phyloP scores from a whole-genome alignment of 108 stramenopile genomes.

The Schizochytrium sp. region DNA sequence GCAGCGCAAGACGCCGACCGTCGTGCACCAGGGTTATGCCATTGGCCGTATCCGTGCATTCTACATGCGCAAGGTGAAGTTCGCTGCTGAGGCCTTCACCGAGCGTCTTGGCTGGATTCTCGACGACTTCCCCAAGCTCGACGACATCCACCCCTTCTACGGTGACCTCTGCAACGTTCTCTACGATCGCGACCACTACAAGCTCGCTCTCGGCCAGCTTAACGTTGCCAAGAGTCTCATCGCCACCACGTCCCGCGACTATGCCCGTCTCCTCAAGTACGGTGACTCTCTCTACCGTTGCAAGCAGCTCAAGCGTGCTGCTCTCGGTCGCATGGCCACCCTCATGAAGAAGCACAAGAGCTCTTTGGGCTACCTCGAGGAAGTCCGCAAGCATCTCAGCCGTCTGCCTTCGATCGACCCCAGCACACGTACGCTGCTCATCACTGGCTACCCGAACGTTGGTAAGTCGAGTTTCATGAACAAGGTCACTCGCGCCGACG shows the following conservation, averaged over 20 bases:
- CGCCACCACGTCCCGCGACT: slow-evolving; percentile 90
- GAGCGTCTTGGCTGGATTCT: slow-evolving; percentile 91
- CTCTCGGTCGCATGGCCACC: slow-evolving; percentile 98
- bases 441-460: slow-evolving; percentile 98
- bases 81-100: slow-evolving; percentile 95
- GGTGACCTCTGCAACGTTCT: slow-evolving; percentile 98
- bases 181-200: slow-evolving; percentile 99
- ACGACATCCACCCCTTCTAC: slow-evolving; percentile 99
- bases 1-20: slow-evolving; percentile 95
- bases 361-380: slow-evolving; percentile 93
- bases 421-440: slow-evolving; percentile 95
- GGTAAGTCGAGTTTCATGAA: slow-evolving; percentile 99
- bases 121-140: slow-evolving; percentile 95
- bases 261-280: slow-evolving; percentile 98
- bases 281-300: slow-evolving; percentile 97
- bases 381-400: slow-evolving; percentile 96
- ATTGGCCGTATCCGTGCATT: slow-evolving; percentile 94
- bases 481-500: slow-evolving; percentile 98
- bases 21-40: slow-evolving; percentile 98
- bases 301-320: slow-evolving; percentile 98
- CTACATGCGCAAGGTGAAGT: slow-evolving; percentile 99
- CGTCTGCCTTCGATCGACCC: slow-evolving; percentile 98
- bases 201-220: slow-evolving; percentile 97
- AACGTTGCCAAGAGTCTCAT: slow-evolving; percentile 93
- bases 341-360: slow-evolving; percentile 96